Evolutionary conservation across 108 stramenopile species (phyloP).

Genomic region (Ochromonas danica): DNA sequence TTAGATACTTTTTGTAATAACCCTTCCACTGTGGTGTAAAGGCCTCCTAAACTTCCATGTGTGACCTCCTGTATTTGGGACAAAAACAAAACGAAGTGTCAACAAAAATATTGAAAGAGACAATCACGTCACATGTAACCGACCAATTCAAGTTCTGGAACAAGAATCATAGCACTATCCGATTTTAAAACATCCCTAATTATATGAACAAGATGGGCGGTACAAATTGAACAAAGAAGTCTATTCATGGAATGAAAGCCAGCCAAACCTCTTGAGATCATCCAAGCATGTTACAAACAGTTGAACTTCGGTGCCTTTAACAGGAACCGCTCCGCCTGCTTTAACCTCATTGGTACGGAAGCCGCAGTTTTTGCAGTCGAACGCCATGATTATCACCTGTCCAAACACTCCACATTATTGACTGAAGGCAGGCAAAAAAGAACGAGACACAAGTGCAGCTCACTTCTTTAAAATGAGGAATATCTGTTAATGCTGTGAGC

Average conservation of each 20-base stretch:
- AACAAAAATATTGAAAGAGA: not conserved
- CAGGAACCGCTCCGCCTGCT: slow-evolving; percentile 80
- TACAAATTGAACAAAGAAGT: too few species aligned
- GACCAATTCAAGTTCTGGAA: slow-evolving; percentile 69
- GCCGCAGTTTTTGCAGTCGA: slow-evolving; percentile 80
- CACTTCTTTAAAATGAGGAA: slow-evolving; percentile 90
- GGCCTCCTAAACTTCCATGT: slow-evolving; percentile 66
- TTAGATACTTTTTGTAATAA: slow-evolving; percentile 68
- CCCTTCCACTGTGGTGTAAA: slow-evolving; percentile 85
- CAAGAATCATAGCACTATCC: slow-evolving; percentile 69
- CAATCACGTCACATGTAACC: slow-evolving; percentile 31
- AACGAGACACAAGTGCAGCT: too few species aligned
- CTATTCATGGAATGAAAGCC: slow-evolving; percentile 72
- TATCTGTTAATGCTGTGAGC: slow-evolving; percentile 72
- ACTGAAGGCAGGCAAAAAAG: too few species aligned
- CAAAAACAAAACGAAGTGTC: not conserved
- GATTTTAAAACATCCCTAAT: slow-evolving; percentile 32
- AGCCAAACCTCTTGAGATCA: slow-evolving; percentile 54
- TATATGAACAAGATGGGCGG: too few species aligned
- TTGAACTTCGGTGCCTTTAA: slow-evolving; percentile 62
- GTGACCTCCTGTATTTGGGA: not conserved
- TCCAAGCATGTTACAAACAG: slow-evolving; percentile 48
- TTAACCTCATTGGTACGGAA: slow-evolving; percentile 75
- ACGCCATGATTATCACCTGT: slow-evolving; percentile 70
- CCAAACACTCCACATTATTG: too few species aligned